Conservation (phyloP, 2,329 filamentous ascomycete genomes). For the Claviceps monticola region DNA sequence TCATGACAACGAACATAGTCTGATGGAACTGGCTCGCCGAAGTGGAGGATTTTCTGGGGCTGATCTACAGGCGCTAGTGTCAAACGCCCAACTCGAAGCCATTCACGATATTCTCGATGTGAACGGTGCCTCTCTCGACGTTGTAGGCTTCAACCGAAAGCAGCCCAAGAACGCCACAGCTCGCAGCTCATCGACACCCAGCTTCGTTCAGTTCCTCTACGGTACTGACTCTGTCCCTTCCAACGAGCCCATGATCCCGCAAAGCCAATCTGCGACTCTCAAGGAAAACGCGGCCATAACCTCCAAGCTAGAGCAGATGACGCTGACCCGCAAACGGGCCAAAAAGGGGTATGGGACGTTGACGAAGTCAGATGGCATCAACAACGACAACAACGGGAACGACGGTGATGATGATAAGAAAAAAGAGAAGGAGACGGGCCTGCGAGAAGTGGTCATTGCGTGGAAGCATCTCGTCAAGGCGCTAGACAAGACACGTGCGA, state of each 20-base stretch:
- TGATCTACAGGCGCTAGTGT: slow-evolving; percentile 86
- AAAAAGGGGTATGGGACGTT: slow-evolving; percentile 13
- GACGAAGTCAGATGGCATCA: slow-evolving; percentile 14
- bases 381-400: neutral
- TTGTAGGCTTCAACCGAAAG: slow-evolving; percentile 17
- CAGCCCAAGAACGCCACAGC: slow-evolving; percentile 6
- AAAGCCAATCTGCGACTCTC: slow-evolving; percentile 40
- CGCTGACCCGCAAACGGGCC: slow-evolving; percentile 44
- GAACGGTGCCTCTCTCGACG: slow-evolving; percentile 20
- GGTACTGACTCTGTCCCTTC: slow-evolving; percentile 40
- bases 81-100: slow-evolving; percentile 91
- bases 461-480: slow-evolving; percentile 76
- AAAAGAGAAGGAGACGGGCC: slow-evolving; percentile 15
- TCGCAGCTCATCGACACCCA: slow-evolving; percentile 31
- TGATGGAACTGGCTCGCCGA: slow-evolving; percentile 60
- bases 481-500: slow-evolving; percentile 62
- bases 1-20: slow-evolving; percentile 24
- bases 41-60: slow-evolving; percentile 91
- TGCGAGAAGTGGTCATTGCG: slow-evolving; percentile 61
- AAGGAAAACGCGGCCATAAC: slow-evolving; percentile 67
- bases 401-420: slow-evolving; percentile 17
- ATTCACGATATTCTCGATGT: slow-evolving; percentile 79
- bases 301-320: slow-evolving; percentile 71
- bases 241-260: slow-evolving; percentile 25
- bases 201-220: slow-evolving; percentile 76